Conservation (phyloP, 2,329 filamentous ascomycete genomes). For the Hypoxylon sp. region DNA sequence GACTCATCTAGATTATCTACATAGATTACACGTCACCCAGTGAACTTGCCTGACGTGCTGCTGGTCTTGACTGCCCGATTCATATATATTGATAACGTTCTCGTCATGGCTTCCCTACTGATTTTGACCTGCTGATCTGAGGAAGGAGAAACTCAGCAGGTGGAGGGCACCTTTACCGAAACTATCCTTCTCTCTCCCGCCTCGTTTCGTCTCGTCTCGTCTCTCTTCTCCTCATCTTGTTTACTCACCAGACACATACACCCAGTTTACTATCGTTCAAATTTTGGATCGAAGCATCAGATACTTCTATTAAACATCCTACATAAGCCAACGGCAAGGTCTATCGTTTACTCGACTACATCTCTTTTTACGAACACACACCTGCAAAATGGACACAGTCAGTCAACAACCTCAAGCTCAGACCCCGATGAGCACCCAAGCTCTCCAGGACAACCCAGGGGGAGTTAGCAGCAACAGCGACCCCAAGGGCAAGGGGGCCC, state of each 20-base stretch:
- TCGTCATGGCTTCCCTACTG: constrained; percentile 16
- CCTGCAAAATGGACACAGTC: constrained; percentile 9
- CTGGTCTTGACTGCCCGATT: constrained; percentile 12
- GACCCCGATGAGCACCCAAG: constrained; percentile 23
- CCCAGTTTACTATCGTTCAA: constrained; percentile 13
- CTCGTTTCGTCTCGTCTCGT: background rate
- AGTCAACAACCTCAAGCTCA: constrained; percentile 12
- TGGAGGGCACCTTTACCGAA: background rate
- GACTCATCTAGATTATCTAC: background rate
- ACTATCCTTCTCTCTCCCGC: background rate
- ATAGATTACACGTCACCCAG: constrained; percentile 23
- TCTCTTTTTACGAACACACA: background rate
- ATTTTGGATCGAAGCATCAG: constrained; percentile 15
- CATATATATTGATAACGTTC: constrained; percentile 6
- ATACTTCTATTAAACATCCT: background rate
- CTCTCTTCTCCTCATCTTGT: background rate
- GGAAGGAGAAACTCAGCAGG: constrained; percentile 19
- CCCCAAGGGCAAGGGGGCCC: background rate
- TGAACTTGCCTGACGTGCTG: constrained; percentile 23
- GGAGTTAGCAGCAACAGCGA: background rate
- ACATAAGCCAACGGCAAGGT: background rate
- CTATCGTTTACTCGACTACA: constrained; percentile 9
- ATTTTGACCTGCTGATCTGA: constrained; percentile 3
- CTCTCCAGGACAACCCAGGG: background rate
- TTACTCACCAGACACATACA: background rate